A percentile compares a stretch with the other conserved stretches of the same genome.
Conservation (phyloP, 169 alveolate species). For the Eimeria necatrix region DNA sequence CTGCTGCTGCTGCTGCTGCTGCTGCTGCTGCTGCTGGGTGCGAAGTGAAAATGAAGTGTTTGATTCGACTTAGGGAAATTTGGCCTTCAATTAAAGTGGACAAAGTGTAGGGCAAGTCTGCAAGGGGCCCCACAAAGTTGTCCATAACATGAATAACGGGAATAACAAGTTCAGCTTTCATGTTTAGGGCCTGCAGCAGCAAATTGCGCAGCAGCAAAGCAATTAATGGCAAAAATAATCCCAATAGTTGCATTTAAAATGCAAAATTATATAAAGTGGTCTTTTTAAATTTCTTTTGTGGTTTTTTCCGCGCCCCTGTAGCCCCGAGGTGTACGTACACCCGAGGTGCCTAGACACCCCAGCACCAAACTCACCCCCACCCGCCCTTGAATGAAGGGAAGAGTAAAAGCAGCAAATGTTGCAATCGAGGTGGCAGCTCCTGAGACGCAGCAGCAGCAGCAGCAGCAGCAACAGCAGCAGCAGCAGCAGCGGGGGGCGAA, state of each 20-base stretch:
- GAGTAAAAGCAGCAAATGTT: conserved; percentile 50
- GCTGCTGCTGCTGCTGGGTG: neutral
- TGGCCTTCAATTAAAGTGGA: conserved; percentile 52
- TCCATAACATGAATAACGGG: conserved; percentile 71
- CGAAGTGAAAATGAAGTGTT: conserved; percentile 47
- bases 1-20: neutral
- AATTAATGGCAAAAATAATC: neutral
- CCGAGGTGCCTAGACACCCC: neutral
- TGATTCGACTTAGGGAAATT: conserved; percentile 58
- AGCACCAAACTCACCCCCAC: neutral
- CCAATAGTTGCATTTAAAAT: too few relatives aligned
- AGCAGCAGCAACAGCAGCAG: conserved; percentile 4
- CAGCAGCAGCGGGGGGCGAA: neutral
- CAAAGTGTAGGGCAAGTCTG: conserved; percentile 60
- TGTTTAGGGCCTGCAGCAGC: conserved; percentile 33
- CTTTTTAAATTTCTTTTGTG: neutral
- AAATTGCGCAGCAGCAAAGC: neutral
- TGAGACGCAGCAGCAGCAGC: conserved; percentile 11
- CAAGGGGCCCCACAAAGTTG: conserved; percentile 66
- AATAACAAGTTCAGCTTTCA: conserved; percentile 62
- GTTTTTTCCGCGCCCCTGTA: neutral
- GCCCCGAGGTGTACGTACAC: neutral
- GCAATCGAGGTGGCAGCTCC: conserved; percentile 54
- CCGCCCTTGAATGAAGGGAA: conserved; percentile 46
- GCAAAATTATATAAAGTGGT: neutral